phyloP scores from a whole-genome alignment of 306 rosid genomes.

The Gillenia trifoliata region DNA sequence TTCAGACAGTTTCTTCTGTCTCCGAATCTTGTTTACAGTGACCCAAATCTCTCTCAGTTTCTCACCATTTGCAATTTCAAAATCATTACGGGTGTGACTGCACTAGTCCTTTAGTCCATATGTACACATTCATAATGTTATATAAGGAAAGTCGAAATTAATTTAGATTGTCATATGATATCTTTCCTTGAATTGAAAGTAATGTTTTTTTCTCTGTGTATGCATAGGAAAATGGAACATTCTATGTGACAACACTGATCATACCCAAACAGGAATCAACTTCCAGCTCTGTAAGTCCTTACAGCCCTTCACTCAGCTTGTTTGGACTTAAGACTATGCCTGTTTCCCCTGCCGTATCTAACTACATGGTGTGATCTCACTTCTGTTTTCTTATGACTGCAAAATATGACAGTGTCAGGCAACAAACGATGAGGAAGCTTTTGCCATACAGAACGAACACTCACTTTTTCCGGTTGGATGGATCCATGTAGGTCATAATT shows the following conservation, averaged over 20 bases:
- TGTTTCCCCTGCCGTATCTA: background rate
- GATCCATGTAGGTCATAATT: conserved; percentile 63
- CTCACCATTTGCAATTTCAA: background rate
- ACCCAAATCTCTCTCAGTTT: background rate
- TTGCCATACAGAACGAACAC: conserved; percentile 57
- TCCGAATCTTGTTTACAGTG: background rate
- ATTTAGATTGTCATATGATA: too few relatives aligned
- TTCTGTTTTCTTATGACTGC: conserved; percentile 32
- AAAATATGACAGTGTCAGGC: conserved; percentile 65
- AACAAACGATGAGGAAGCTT: conserved; percentile 71
- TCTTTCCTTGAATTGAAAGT: conserved; percentile 17
- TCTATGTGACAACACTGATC: conserved; percentile 71
- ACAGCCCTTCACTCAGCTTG: conserved; percentile 3
- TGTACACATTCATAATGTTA: background rate
- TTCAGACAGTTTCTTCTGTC: background rate
- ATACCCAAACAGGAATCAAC: conserved; percentile 89
- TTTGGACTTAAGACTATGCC: background rate
- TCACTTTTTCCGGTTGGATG: conserved; percentile 82
- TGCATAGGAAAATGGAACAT: conserved; percentile 56
- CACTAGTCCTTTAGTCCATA: background rate
- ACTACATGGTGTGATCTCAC: conserved; percentile 10
- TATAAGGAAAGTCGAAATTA: too few relatives aligned
- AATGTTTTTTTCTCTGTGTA: conserved; percentile 20
- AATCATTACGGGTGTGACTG: background rate
- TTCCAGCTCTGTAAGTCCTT: conserved; percentile 65